Evolutionary conservation across 345 rosid species (phyloP), one percentile per base, ranked within the genome.

Genomic region (Bruguiera gymnorhiza): DNA sequence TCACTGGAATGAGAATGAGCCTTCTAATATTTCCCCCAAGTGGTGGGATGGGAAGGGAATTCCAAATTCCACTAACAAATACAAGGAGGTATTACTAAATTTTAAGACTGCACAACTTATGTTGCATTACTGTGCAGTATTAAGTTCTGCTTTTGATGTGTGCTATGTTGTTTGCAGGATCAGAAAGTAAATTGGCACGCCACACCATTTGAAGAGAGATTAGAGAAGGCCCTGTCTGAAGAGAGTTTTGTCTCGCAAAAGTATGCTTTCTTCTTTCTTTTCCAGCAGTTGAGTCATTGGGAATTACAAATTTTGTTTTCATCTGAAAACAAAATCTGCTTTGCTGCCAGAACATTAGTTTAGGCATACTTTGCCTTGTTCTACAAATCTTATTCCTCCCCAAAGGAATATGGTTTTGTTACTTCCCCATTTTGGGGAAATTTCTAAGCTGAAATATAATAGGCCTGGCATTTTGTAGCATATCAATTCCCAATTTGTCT

Each of bases 1-100:
- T 70, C 97, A 94, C 60, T 94, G 98, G 96, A 88, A 83, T 61
- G 95, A 85, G 69, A 76, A 86, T 36, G 89, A 83, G 27, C 66
- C 76, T 50, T 39, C 89, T 66, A 77, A 78, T n/a, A 68, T 82
- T 70, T 71, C 86, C 16, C 90, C 88, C 23, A 94, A 85, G 83
- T 88, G 95, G 91, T 91, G 97, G 97, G 96, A 89, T 81, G 97
- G 98, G 39, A 94, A 94, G 75, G 98, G 98, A 64, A 94, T 91
- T 72, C 98, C 98, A 50, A 91, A 94, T 78, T 89, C 97, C 34
- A 94, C 96, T 46, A 94, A 82, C 76, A 94, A 91, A 75, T 94
- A 94, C 82, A 91, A 89, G 84, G 98, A 94, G 94, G 97, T 94
- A 43, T 43, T 3, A 13, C 18, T 43, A 79, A 13, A 24, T 53